Conservation (phyloP, 768 basidiomycete genomes). For the Termitomyces sp. region DNA sequence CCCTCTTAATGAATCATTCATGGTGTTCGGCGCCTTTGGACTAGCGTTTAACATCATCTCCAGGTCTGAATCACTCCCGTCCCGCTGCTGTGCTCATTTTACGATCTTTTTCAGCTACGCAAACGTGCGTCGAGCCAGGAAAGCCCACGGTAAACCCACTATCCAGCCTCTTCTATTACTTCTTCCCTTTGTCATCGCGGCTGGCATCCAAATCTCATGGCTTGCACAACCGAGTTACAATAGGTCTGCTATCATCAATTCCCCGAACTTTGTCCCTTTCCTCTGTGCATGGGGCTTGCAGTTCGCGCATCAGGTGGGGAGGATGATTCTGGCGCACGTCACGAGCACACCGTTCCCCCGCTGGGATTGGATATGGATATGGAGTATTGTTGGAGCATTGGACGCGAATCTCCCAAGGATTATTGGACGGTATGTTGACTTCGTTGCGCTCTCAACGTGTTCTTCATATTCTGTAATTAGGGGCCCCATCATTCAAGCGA, state of each 20-base stretch:
- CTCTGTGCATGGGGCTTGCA: constrained; percentile 90
- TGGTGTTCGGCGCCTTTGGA: constrained; percentile 69
- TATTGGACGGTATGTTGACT: constrained; percentile 52
- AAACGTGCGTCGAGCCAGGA: constrained; percentile 69
- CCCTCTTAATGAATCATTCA: constrained; percentile 81
- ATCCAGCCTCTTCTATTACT: constrained; percentile 65
- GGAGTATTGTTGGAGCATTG: constrained; percentile 68
- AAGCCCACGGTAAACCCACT: constrained; percentile 30
- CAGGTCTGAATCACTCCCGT: constrained; percentile 35
- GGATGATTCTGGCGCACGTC: constrained; percentile 91
- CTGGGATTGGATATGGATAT: constrained; percentile 86
- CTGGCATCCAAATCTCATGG: constrained; percentile 76
- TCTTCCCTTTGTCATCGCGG: constrained; percentile 72
- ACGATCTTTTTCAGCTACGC: constrained; percentile 45
- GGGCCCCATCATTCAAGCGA: constrained; percentile 71
- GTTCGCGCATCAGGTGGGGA: constrained; percentile 85
- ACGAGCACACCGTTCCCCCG: constrained; percentile 79
- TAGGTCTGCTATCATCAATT: constrained; percentile 67
- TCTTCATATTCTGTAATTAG: constrained; percentile 21
- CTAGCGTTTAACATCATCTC: constrained; percentile 77
- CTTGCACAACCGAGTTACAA: constrained; percentile 60
- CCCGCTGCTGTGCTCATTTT: neutral
- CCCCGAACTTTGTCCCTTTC: constrained; percentile 80
- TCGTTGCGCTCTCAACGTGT: neutral
- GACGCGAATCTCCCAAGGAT: constrained; percentile 79